phyloP scores from a whole-genome alignment of 805 yeast genomes.

The Candida montana region DNA sequence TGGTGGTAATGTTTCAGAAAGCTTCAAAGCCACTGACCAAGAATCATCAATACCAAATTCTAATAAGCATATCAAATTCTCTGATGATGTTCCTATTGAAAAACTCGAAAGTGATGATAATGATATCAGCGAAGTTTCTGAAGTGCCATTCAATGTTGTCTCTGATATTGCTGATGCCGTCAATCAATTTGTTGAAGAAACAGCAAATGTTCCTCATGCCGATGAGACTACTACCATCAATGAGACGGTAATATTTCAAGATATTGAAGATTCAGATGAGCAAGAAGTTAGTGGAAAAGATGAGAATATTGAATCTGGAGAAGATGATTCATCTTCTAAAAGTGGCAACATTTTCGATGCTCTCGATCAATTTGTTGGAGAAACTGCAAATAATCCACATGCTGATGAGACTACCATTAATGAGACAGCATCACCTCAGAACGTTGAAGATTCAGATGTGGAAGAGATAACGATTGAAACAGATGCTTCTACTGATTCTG shows the following conservation, averaged over 20 bases:
- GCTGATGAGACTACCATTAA: constrained; percentile 1
- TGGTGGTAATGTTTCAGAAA: constrained; percentile 8
- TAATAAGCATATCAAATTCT: neutral
- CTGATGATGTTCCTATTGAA: neutral
- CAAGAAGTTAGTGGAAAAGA: too few relatives aligned
- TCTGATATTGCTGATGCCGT: neutral
- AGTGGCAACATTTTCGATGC: neutral
- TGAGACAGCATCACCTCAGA: too few relatives aligned
- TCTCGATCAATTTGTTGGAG: constrained; percentile 1
- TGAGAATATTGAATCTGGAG: too few relatives aligned
- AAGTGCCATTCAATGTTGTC: too few relatives aligned
- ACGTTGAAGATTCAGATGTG: too few relatives aligned
- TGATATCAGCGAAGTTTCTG: neutral
- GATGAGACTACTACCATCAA: constrained; percentile 1
- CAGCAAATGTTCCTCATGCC: constrained; percentile 1
- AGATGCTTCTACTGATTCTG: too few relatives aligned
- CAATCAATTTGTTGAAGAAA: constrained; percentile 2
- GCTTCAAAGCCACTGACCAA: too few relatives aligned
- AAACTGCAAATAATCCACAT: constrained; percentile 1
- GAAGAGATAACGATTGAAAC: too few relatives aligned
- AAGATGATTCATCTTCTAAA: too few relatives aligned
- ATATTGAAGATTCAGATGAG: too few relatives aligned
- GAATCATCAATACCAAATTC: too few relatives aligned
- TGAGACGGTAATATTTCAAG: too few relatives aligned
- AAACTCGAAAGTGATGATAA: neutral